A percentile compares a stretch with the other conserved stretches of the same genome.
These are phyloP conservation scores for Aspergillus brunneoviolaceus DNA, from an alignment of 2,329 filamentous ascomycete genomes.

Conservation along the genomic window DNA sequence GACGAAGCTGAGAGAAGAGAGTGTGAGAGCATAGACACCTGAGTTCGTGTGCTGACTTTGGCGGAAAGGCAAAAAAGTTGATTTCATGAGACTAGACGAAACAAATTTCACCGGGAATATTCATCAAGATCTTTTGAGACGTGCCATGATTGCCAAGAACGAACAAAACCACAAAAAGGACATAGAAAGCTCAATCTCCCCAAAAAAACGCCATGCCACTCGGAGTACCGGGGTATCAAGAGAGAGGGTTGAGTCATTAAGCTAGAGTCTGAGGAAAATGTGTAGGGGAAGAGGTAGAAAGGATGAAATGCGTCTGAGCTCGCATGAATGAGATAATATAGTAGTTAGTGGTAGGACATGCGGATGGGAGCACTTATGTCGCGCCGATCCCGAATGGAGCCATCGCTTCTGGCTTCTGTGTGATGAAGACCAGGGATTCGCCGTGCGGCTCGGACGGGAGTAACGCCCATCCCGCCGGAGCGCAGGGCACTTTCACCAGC, in stretches of 20 bases:
- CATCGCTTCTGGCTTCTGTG: constrained; percentile 28
- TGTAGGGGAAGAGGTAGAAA: constrained; percentile 11
- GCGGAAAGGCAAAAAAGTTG: no score
- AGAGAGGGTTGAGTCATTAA: constrained; percentile 14
- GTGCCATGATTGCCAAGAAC: neutral
- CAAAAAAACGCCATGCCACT: constrained; percentile 18
- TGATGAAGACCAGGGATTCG: constrained; percentile 36
- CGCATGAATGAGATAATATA: no score
- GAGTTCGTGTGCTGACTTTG: no score
- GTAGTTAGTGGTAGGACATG: constrained; percentile 28
- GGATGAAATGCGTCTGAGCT: constrained; percentile 1
- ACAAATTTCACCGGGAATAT: neutral
- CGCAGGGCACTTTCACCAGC: constrained; percentile 36
- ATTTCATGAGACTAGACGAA: neutral
- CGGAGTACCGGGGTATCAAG: constrained; percentile 31
- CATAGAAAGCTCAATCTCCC: neutral
- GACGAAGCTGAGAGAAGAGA: no score
- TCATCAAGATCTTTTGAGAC: neutral
- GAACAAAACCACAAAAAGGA: neutral
- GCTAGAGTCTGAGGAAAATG: constrained; percentile 12
- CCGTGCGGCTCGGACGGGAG: constrained; percentile 28
- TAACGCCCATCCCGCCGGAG: constrained; percentile 25
- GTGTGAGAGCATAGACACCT: neutral
- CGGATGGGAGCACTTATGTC: constrained; percentile 41
- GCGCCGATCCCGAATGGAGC: constrained; percentile 31